phyloP scores from a whole-genome alignment of 2,329 filamentous ascomycete genomes.

The Fusarium anthophilum region DNA sequence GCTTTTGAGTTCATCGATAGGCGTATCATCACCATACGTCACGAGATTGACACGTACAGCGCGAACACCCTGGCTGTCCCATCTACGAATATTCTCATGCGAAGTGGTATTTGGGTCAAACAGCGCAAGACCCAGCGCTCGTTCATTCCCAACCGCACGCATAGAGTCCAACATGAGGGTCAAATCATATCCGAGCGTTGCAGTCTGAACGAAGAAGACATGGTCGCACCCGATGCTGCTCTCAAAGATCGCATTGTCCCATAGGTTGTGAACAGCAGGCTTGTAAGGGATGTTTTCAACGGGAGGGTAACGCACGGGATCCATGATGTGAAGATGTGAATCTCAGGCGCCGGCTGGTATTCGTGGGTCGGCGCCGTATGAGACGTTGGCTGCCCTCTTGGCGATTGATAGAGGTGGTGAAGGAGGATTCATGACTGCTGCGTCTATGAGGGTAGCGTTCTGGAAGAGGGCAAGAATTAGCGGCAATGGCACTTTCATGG shows the following conservation, averaged over 20 bases:
- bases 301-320: not conserved
- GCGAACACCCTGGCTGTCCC: not conserved
- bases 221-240: not conserved
- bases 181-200: not conserved
- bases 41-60: not conserved
- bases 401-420: not conserved
- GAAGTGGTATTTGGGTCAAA: not conserved
- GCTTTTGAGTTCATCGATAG: not conserved
- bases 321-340: constrained; percentile 1
- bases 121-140: not conserved
- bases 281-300: not conserved
- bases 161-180: not conserved
- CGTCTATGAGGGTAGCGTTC: too few relatives aligned
- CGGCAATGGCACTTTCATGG: not conserved
- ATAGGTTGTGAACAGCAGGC: not conserved
- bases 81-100: not conserved
- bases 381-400: not conserved
- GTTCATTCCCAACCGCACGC: not conserved
- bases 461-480: not conserved
- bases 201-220: not conserved
- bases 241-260: not conserved
- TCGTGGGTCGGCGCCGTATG: not conserved
- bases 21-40: not conserved
- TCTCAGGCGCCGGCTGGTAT: not conserved
- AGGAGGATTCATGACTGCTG: not conserved